Percentiles rank a stretch among this genome's conserved stretches.
Evolutionary conservation across 225 moss, liverwort and hornwort species (phyloP).

Genomic region (Rhytidiadelphus loreus): DNA sequence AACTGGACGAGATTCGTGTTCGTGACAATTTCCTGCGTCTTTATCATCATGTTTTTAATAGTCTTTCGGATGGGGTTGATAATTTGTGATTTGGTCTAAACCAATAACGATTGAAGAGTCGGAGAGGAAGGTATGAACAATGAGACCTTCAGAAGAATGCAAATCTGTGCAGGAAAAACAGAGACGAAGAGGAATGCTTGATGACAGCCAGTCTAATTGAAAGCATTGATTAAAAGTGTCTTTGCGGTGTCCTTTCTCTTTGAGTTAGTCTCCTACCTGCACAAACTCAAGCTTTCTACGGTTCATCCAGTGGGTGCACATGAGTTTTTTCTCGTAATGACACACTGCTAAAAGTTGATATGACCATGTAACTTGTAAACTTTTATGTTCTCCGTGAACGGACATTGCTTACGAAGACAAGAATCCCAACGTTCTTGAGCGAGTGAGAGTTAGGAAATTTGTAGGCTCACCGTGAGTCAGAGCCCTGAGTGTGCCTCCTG

Average conservation of each 20-base stretch:
- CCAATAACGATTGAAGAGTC: background rate
- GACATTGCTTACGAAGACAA: background rate
- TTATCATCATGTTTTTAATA: background rate
- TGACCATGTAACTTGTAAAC: background rate
- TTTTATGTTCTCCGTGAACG: background rate
- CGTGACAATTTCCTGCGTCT: background rate
- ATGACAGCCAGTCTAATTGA: background rate
- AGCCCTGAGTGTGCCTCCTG: background rate
- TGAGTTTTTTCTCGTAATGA: background rate
- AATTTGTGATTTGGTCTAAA: background rate
- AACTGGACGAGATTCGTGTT: constrained; percentile 42
- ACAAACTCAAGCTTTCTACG: background rate
- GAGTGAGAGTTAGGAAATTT: background rate
- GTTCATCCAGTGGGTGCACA: background rate
- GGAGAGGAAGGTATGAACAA: background rate
- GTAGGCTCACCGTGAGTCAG: background rate
- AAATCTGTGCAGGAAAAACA: background rate
- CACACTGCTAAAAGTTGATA: background rate
- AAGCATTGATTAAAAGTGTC: background rate
- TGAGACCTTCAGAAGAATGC: background rate
- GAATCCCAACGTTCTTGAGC: background rate
- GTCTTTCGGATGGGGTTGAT: background rate
- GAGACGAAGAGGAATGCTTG: background rate
- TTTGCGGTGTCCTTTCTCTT: background rate
- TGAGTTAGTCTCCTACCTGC: background rate